These are phyloP conservation scores for Gossypium turneri DNA, from an alignment of 345 rosid genomes.

Conservation along the genomic window DNA sequence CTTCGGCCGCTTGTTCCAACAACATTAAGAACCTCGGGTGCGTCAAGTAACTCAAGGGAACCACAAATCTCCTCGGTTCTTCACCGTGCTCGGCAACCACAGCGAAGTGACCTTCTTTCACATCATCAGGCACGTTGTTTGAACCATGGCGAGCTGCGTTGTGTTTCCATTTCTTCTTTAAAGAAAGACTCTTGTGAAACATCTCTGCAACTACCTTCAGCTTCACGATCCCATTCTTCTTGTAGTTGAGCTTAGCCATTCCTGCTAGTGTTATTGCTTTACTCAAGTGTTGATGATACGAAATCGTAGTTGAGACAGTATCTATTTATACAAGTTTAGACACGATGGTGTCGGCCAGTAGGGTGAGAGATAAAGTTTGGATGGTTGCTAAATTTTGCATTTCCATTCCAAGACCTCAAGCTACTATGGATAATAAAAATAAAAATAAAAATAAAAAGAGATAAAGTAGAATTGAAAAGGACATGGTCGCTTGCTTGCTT, in stretches of 20 bases:
- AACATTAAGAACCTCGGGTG: conserved; percentile 23
- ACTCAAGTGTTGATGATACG: background rate
- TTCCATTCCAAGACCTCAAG: background rate
- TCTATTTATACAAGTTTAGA: background rate
- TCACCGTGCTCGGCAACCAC: conserved; percentile 25
- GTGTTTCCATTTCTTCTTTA: conserved; percentile 18
- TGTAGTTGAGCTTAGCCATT: conserved; percentile 36
- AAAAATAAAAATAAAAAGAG: background rate
- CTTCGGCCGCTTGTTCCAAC: conserved; percentile 19
- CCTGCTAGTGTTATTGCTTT: background rate
- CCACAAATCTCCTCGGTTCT: conserved; percentile 25
- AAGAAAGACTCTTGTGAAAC: conserved; percentile 30
- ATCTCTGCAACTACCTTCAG: conserved; percentile 26
- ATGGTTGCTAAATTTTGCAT: background rate
- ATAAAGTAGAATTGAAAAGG: background rate
- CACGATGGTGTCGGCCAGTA: background rate
- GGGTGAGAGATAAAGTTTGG: conserved; percentile 4
- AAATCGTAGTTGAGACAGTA: background rate
- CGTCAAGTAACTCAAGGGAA: conserved; percentile 23
- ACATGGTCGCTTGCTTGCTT: background rate
- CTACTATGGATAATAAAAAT: no score
- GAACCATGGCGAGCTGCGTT: conserved; percentile 12
- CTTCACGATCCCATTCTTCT: conserved; percentile 32
- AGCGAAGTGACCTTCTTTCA: conserved; percentile 30
- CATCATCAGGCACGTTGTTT: conserved; percentile 25